Evolutionary conservation across 179 eudicot species (phyloP).

Genomic region (Vitellaria paradoxa): DNA sequence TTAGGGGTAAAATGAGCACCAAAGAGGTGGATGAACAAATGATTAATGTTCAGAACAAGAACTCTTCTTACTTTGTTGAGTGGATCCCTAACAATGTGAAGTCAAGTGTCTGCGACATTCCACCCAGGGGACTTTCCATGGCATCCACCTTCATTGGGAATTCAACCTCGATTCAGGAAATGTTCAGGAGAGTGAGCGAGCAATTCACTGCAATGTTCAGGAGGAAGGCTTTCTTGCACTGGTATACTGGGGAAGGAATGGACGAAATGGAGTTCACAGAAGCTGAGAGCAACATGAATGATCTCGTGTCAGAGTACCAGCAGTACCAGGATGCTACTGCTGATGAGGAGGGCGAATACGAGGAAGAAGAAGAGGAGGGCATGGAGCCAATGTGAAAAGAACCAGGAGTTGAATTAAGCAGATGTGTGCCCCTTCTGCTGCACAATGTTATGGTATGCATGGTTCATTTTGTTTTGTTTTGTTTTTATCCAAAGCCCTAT

Average conservation of each 20-base stretch:
- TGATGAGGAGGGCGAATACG: conserved; percentile 61
- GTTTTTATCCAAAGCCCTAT: neutral
- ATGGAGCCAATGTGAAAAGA: conserved; percentile 28
- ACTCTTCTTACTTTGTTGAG: conserved; percentile 84
- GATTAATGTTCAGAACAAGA: conserved; percentile 82
- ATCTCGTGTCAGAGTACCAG: conserved; percentile 70
- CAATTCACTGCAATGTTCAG: conserved; percentile 95
- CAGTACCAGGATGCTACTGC: conserved; percentile 83
- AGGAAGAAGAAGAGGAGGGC: conserved; percentile 59
- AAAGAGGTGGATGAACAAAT: conserved; percentile 82
- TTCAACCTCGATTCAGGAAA: conserved; percentile 81
- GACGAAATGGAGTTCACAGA: conserved; percentile 87
- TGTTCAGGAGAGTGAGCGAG: conserved; percentile 89
- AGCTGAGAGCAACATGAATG: conserved; percentile 84
- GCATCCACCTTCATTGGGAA: conserved; percentile 83
- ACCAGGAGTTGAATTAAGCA: no score
- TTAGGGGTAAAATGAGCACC: conserved; percentile 92
- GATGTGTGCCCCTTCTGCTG: neutral
- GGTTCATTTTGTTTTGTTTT: neutral
- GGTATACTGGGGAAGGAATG: conserved; percentile 96
- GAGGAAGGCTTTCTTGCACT: conserved; percentile 91
- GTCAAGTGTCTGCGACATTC: conserved; percentile 83
- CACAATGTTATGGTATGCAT: neutral
- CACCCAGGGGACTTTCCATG: conserved; percentile 77
- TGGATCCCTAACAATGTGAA: conserved; percentile 92